Evolutionary conservation across 2,329 filamentous ascomycete genomes (phyloP).

Genomic region (Colletotrichum lentis): DNA sequence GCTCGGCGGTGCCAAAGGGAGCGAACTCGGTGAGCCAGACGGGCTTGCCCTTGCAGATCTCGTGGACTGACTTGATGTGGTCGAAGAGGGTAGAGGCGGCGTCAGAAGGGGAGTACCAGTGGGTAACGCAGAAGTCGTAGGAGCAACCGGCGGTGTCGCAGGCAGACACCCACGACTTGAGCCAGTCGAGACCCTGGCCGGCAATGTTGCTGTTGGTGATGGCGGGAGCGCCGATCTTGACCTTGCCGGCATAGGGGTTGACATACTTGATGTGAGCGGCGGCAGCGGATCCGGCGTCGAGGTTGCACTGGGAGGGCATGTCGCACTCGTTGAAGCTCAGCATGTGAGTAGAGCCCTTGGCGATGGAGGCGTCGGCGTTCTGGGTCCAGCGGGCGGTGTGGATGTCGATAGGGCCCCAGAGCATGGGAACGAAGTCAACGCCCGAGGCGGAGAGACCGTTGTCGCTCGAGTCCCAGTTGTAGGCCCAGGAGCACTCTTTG

Average conservation of each 20-base stretch:
- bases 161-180: constrained; percentile 59
- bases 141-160: constrained; percentile 60
- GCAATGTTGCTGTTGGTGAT: constrained; percentile 66
- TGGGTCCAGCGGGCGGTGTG: constrained; percentile 60
- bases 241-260: constrained; percentile 63
- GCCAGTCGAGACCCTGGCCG: constrained; percentile 65
- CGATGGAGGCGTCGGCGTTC: constrained; percentile 61
- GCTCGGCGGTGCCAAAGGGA: constrained; percentile 55
- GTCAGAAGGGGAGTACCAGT: constrained; percentile 68
- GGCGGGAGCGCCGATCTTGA: constrained; percentile 65
- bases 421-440: constrained; percentile 71
- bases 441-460: constrained; percentile 51
- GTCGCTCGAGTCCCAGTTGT: constrained; percentile 70
- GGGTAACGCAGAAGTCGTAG: constrained; percentile 68
- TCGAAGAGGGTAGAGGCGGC: constrained; percentile 61
- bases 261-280: constrained; percentile 61
- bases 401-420: constrained; percentile 62
- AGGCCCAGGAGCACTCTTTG: constrained; percentile 64
- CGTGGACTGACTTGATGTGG: constrained; percentile 59
- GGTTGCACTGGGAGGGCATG: constrained; percentile 65
- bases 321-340: constrained; percentile 80
- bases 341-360: constrained; percentile 62
- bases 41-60: constrained; percentile 57
- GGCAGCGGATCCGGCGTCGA: constrained; percentile 63
- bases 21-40: constrained; percentile 74